Evolutionary conservation across 2,329 filamentous ascomycete species (phyloP), one percentile per base, ranked within the genome.

Genomic region (Pseudofabraea citricarpa): DNA sequence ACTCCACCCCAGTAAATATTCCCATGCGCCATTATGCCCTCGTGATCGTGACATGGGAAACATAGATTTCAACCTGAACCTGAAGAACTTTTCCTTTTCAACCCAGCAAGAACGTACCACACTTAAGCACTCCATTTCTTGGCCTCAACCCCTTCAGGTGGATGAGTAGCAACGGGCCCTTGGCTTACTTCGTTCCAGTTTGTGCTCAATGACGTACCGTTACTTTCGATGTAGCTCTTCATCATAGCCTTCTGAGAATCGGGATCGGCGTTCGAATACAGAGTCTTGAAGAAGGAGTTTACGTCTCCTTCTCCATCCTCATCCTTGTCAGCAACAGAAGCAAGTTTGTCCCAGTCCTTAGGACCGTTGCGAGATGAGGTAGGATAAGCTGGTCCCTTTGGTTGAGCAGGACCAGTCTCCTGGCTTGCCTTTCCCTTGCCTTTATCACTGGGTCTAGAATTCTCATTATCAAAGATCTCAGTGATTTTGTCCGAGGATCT

Each of bases 171-270:
- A 20, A 96, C 85, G 19, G 69, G 84, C 15, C 79, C 80, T 50
- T 73, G 77, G 40, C 79, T 78, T 16, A 96, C 91, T 49, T 95
- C 86, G 8, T 70, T 67, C 93, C 93, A 98, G 62, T 91, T 89
- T 0, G 93, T 98, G 64, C 89, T 96, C 39, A 98, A 69, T 3
- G 87, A 79, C 0, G 93, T 98, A 4, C 93, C 93, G 55, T 94
- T 93, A 64, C 90, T 96, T 72, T 98, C 91, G 12, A 81, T 75
- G 59, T 88, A 97, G 60, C 88, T 95, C 78, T 98, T 98, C 81
- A 94, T 88, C 93, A 98, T 98, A 7, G 93, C 93, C 2, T 90
- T 81, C 60, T 82, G 81, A 46, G 88, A 87, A 55, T 98, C 91
- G 0, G 83, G 79, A 38, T 85, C 81, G 0, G 88, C 82, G 26